Percentiles rank a stretch among this genome's conserved stretches.
These are phyloP conservation scores for Lodderomyces orthopsilosis DNA, from an alignment of 1,139 yeast species.

Conservation along the genomic window DNA sequence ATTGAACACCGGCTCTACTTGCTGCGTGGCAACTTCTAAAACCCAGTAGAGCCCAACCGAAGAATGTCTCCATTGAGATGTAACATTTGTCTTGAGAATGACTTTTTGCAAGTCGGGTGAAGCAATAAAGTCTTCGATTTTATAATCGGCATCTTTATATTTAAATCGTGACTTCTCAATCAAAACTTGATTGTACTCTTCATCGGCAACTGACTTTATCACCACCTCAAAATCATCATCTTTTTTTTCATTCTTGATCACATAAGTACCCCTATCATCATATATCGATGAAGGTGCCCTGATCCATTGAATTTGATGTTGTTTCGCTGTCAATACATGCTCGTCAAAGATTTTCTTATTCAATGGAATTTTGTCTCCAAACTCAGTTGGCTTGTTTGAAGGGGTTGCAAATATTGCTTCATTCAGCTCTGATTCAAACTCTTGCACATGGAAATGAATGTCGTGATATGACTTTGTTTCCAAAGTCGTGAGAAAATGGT, in stretches of 20 bases:
- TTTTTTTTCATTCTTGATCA: constrained; percentile 31
- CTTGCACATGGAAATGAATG: neutral
- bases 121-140: constrained; percentile 53
- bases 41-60: constrained; percentile 64
- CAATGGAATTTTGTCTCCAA: constrained; percentile 29
- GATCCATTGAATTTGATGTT: constrained; percentile 65
- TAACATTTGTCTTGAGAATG: constrained; percentile 51
- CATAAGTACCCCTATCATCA: constrained; percentile 56
- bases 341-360: constrained; percentile 17
- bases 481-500: neutral
- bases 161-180: constrained; percentile 49
- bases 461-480: neutral
- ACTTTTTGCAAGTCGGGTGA: constrained; percentile 64
- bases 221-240: constrained; percentile 25
- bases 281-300: constrained; percentile 42
- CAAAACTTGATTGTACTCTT: constrained; percentile 40
- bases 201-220: constrained; percentile 52
- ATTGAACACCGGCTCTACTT: constrained; percentile 27
- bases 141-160: constrained; percentile 37
- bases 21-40: constrained; percentile 25
- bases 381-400: constrained; percentile 29
- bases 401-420: constrained; percentile 21
- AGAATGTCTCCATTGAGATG: constrained; percentile 75
- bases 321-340: constrained; percentile 49
- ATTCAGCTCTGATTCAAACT: neutral